phyloP scores from a whole-genome alignment of 2,329 filamentous ascomycete genomes.

The Trichoderma brevicompactum region DNA sequence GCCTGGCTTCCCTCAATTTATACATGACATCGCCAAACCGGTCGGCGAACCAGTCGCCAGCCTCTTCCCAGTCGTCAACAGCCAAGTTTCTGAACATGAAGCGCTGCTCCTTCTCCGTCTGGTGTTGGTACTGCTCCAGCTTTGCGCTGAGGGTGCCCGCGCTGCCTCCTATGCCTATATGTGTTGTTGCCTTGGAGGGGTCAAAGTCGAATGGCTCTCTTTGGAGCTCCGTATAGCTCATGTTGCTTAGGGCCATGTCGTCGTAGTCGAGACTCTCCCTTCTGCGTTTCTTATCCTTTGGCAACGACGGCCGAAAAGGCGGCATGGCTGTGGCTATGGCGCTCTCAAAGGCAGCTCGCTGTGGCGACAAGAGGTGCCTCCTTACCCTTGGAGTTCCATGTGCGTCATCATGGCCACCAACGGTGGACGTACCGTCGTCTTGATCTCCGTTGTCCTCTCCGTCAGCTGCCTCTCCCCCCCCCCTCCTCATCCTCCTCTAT shows the following conservation, averaged over 20 bases:
- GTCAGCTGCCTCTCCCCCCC: not conserved
- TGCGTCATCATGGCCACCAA: conserved; percentile 33
- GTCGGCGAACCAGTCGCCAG: conserved; percentile 64
- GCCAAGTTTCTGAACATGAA: conserved; percentile 59
- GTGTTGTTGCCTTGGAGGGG: conserved; percentile 52
- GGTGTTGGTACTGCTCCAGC: conserved; percentile 54
- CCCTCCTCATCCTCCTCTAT: not conserved
- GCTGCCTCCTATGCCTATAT: conserved; percentile 42
- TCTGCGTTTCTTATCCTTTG: conserved; percentile 47
- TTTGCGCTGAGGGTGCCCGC: conserved; percentile 53
- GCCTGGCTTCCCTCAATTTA: conserved; percentile 53
- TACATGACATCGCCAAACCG: conserved; percentile 57
- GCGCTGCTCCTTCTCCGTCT: conserved; percentile 52
- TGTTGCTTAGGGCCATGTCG: conserved; percentile 57
- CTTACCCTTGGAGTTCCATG: conserved; percentile 36
- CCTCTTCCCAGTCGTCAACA: conserved; percentile 61
- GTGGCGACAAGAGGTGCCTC: conserved; percentile 30
- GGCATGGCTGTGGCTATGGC: conserved; percentile 34
- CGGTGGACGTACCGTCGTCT: conserved; percentile 35
- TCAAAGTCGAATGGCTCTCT: conserved; percentile 62
- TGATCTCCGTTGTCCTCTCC: conserved; percentile 12
- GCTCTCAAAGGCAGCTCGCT: conserved; percentile 34
- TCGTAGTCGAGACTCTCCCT: conserved; percentile 59
- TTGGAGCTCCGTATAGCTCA: conserved; percentile 57
- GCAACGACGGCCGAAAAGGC: conserved; percentile 28